A percentile compares a stretch with the other conserved stretches of the same genome.
phyloP scores from a whole-genome alignment of 116 monocot genomes.

The Papilionanthe hybrid region DNA sequence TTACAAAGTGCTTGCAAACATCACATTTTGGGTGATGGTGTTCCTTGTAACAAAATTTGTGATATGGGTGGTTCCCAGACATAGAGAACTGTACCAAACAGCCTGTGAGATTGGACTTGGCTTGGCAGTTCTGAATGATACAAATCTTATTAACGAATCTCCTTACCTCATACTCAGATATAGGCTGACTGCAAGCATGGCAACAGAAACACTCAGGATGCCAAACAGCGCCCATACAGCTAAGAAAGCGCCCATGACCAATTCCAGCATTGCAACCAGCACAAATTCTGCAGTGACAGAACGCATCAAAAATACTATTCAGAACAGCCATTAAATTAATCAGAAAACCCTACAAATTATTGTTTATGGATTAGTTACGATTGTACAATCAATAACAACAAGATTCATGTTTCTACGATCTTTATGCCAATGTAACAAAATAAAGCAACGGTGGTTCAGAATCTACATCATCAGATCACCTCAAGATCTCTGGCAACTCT shows the following conservation, averaged over 20 bases:
- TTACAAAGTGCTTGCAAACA: constrained; percentile 92
- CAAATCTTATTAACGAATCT: background rate
- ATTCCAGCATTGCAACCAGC: constrained; percentile 69
- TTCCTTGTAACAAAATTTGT: constrained; percentile 84
- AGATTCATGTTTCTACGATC: too few species aligned
- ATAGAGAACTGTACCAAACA: constrained; percentile 62
- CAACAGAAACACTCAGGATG: constrained; percentile 84
- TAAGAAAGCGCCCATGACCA: constrained; percentile 70
- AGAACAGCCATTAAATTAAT: background rate
- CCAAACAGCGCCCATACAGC: constrained; percentile 82
- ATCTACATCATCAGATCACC: too few species aligned
- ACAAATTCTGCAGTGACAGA: constrained; percentile 52
- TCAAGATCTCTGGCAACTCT: too few species aligned
- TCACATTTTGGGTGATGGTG: constrained; percentile 83
- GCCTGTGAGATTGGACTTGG: constrained; percentile 5
- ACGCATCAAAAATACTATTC: background rate
- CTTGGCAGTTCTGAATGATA: background rate
- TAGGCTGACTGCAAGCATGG: constrained; percentile 63
- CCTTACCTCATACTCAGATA: constrained; percentile 71
- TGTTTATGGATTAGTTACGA: too few species aligned
- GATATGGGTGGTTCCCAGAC: constrained; percentile 64
- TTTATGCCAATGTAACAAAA: too few species aligned
- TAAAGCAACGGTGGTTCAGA: too few species aligned
- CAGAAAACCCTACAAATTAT: background rate
- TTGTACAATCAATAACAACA: too few species aligned